Evolutionary conservation across 805 yeast genomes (phyloP).

Genomic region (Candida railenensis): DNA sequence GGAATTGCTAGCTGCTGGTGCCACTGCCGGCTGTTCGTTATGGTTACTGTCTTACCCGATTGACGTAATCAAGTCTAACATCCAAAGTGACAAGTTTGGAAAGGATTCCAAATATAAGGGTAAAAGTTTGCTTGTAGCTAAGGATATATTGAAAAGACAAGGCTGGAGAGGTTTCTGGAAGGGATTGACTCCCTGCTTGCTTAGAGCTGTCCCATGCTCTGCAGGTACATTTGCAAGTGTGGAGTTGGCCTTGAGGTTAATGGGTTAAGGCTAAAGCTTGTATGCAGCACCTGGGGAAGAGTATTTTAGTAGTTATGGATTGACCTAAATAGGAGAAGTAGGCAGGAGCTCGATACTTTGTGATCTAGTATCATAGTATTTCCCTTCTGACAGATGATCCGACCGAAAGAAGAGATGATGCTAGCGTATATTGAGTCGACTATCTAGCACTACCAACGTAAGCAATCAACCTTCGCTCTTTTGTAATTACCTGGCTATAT

Average conservation of each 20-base stretch:
- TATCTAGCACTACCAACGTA: too few species aligned
- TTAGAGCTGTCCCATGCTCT: constrained; percentile 63
- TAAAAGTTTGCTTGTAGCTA: constrained; percentile 30
- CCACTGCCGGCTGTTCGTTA: constrained; percentile 64
- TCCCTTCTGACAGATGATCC: too few species aligned
- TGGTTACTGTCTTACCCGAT: constrained; percentile 59
- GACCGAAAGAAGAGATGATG: too few species aligned
- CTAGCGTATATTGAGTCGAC: too few species aligned
- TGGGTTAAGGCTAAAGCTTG: constrained; percentile 34
- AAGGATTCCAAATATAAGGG: constrained; percentile 43
- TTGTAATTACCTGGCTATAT: too few species aligned
- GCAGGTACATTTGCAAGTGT: constrained; percentile 80
- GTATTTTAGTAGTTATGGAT: too few species aligned
- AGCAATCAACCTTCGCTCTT: too few species aligned
- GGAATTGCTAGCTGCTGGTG: constrained; percentile 58
- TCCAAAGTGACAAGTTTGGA: constrained; percentile 56
- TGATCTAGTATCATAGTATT: too few species aligned
- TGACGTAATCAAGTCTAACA: constrained; percentile 50
- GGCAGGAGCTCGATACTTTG: too few species aligned
- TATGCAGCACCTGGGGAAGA: too few species aligned
- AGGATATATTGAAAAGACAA: constrained; percentile 37
- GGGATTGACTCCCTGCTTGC: constrained; percentile 58
- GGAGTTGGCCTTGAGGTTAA: constrained; percentile 58
- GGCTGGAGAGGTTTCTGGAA: constrained; percentile 60
- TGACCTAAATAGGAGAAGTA: too few species aligned